Conservation (phyloP, 257 asterid species). For the Verbena officinalis region DNA sequence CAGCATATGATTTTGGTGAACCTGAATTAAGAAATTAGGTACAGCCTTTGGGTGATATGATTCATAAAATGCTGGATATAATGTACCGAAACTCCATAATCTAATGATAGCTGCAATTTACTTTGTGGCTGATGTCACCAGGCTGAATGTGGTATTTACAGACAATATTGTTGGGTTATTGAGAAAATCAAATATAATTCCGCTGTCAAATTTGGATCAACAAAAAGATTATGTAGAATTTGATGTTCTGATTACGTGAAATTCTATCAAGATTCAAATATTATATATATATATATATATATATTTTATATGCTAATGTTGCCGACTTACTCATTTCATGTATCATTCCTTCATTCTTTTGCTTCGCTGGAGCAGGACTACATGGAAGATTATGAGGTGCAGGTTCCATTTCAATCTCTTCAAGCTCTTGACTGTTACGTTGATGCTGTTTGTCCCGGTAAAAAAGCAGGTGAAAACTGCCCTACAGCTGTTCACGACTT, state of each 20-base stretch:
- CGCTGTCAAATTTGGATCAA: background rate
- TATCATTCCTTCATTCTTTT: constrained; percentile 3
- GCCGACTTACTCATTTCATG: background rate
- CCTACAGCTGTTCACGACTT: constrained; percentile 94
- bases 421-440: constrained; percentile 90
- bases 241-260: background rate
- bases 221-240: background rate
- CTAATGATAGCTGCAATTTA: background rate
- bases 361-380: constrained; percentile 60
- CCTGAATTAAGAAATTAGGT: background rate
- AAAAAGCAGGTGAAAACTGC: constrained; percentile 69
- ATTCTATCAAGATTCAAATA: background rate
- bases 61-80: background rate
- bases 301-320: constrained; percentile 7
- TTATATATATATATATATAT: background rate
- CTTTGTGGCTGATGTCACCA: background rate
- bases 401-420: constrained; percentile 89
- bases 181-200: background rate
- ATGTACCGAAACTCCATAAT: background rate
- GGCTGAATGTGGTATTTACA: background rate
- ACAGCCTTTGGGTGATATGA: background rate
- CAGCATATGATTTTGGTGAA: background rate
- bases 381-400: constrained; percentile 98
- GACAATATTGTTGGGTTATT: constrained; percentile 2
- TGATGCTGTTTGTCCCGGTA: constrained; percentile 89